Conservation (phyloP, 805 yeast species). For the Candida coleopterorum region DNA sequence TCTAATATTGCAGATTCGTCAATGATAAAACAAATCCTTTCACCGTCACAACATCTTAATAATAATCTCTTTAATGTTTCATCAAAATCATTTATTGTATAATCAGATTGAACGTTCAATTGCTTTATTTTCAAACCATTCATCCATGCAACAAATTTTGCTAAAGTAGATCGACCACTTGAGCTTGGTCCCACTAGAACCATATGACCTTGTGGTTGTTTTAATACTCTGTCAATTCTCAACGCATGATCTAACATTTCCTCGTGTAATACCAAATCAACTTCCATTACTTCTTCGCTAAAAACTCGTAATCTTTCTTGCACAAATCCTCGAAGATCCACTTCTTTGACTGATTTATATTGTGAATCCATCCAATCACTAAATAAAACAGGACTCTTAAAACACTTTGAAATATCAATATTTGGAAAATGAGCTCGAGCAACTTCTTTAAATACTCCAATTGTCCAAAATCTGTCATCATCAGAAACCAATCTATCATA, state of each 20-base stretch:
- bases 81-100: conserved; percentile 63
- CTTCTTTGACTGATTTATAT: conserved; percentile 51
- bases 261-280: conserved; percentile 57
- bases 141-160: conserved; percentile 88
- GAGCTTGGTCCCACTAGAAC: conserved; percentile 80
- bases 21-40: conserved; percentile 63
- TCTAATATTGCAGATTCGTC: conserved; percentile 79
- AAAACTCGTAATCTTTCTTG: conserved; percentile 62
- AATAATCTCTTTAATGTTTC: conserved; percentile 52
- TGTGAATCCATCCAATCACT: conserved; percentile 70
- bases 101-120: conserved; percentile 52
- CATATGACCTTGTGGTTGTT: conserved; percentile 86
- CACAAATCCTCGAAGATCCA: conserved; percentile 50
- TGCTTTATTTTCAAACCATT: conserved; percentile 65
- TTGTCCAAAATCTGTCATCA: conserved; percentile 49
- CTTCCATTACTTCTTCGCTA: conserved; percentile 72
- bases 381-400: conserved; percentile 54
- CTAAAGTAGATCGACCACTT: conserved; percentile 73
- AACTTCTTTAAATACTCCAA: conserved; percentile 23
- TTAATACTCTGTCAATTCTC: conserved; percentile 74
- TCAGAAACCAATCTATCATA: conserved; percentile 59
- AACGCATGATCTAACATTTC: conserved; percentile 71
- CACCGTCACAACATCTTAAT: conserved; percentile 43
- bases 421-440: conserved; percentile 44
- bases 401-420: conserved; percentile 27